Base-by-base conservation (phyloP, 805 yeast species). In the Sugiyamaella qingdaonensis region DNA sequence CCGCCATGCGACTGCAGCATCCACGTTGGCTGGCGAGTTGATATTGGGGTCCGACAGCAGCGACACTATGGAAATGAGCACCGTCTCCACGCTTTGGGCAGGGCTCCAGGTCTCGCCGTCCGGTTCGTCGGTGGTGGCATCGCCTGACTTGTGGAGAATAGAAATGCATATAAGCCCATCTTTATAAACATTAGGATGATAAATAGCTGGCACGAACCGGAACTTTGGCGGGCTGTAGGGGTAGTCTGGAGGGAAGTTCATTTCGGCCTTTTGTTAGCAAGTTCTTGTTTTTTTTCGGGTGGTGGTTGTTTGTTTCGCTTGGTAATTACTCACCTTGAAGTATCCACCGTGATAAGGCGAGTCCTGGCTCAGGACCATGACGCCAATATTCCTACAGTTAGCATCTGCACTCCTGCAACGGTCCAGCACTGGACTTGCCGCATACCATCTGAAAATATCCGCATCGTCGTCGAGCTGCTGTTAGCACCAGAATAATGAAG, bases 141-240 rank as follows among this genome's bases (percentile, higher is more conserved):
- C 96, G 21, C 96, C 97, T 14, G 92, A 86, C 60, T 85, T 88
- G 70, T 92, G 98, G 56, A 92, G 76, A 58, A 92, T 92, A 49
- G 96, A 88, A 56, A 91, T 90, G 75, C 98, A 92, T 46, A 94
- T 77, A 60, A 95, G 74, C 14, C 98, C 98, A 70, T 91, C 97
- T 56, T 88, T 80, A 72, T 92, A 92, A 52, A 92, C 95, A 68
- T 92, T 92, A 24, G 98, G 98, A 65, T 92, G 98, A 72, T 83
- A 91, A 61, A 92, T 88, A 42, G 96, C 85, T 11, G 97, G 96
- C 7, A 92, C 85, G 75, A 92, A 92, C 61, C 95, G 77, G 73
- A 90, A 92, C 35, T 86, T 81, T 42, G 98, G 99, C 29, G 99
- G 99, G 19, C 88, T 75, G 66, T 81, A 92, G 2, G 98, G 99